A percentile compares a stretch with the other conserved stretches of the same genome.
phyloP scores from a whole-genome alignment of 257 asterid genomes.

The Forsythia viridissima region DNA sequence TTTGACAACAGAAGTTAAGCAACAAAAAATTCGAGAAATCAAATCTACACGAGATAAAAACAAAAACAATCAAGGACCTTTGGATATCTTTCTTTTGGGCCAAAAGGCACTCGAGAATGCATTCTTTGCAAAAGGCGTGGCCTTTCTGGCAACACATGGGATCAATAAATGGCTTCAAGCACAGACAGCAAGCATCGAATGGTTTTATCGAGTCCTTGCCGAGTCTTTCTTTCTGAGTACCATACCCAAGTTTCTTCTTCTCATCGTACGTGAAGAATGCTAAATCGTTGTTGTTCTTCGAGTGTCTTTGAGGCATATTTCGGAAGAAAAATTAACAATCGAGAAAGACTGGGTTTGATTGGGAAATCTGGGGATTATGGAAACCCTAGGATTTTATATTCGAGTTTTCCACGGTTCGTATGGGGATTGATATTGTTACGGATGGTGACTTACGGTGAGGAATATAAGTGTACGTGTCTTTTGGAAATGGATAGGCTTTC shows the following conservation, averaged over 20 bases:
- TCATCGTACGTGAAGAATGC: slow-evolving; percentile 97
- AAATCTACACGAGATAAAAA: not conserved
- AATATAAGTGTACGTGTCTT: too few species aligned
- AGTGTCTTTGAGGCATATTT: slow-evolving; percentile 95
- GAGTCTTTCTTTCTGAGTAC: slow-evolving; percentile 90
- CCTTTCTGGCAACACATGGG: slow-evolving; percentile 90
- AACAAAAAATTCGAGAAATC: not conserved
- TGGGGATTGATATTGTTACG: too few species aligned
- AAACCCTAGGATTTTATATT: not conserved
- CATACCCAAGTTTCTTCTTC: slow-evolving; percentile 95
- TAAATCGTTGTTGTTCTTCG: slow-evolving; percentile 95
- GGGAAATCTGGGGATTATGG: not conserved
- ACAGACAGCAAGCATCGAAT: slow-evolving; percentile 84
- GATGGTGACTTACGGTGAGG: too few species aligned
- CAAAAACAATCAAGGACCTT: slow-evolving; percentile 37
- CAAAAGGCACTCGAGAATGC: slow-evolving; percentile 84
- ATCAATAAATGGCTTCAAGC: slow-evolving; percentile 87
- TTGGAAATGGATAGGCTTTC: too few species aligned
- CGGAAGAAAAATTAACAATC: not conserved
- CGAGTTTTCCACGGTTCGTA: not conserved
- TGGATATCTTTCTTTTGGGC: slow-evolving; percentile 90
- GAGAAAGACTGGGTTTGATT: not conserved
- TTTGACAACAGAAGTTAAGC: not conserved
- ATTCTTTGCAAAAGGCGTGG: slow-evolving; percentile 87
- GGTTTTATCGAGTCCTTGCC: slow-evolving; percentile 94